phyloP scores from a whole-genome alignment of 305 asterid genomes.

The Fraxinus latifolia region DNA sequence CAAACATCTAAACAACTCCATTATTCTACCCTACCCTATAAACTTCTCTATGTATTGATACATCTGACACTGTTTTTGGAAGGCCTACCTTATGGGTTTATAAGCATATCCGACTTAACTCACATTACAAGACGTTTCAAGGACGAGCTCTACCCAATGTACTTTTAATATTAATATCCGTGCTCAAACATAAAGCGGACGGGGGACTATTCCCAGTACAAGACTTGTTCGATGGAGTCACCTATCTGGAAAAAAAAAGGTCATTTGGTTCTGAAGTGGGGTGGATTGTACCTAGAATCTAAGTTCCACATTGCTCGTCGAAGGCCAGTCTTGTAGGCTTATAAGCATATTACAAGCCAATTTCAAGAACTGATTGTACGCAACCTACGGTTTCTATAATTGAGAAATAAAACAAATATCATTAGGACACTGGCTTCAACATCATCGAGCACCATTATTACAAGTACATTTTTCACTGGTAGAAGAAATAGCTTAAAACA shows the following conservation, averaged over 20 bases:
- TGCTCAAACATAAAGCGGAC: background rate
- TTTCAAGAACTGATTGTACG: background rate
- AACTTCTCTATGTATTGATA: background rate
- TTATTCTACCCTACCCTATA: background rate
- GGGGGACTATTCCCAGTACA: background rate
- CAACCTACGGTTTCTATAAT: background rate
- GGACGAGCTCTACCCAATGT: background rate
- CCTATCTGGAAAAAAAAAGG: background rate
- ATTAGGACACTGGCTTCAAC: background rate
- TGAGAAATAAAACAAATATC: background rate
- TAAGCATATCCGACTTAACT: background rate
- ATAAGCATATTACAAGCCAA: background rate
- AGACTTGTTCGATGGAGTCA: background rate
- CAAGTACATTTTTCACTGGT: background rate
- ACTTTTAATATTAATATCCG: background rate
- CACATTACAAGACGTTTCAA: background rate
- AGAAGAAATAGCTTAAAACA: constrained; percentile 13
- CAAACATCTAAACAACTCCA: background rate
- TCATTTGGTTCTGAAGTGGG: background rate
- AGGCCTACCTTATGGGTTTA: background rate
- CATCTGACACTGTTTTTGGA: background rate
- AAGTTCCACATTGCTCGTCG: background rate
- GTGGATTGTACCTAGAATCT: background rate
- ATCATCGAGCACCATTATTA: background rate
- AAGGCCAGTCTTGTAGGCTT: background rate